Evolutionary conservation across 202 grass and related monocot genomes (phyloP).

Genomic region (Setaria italica): DNA sequence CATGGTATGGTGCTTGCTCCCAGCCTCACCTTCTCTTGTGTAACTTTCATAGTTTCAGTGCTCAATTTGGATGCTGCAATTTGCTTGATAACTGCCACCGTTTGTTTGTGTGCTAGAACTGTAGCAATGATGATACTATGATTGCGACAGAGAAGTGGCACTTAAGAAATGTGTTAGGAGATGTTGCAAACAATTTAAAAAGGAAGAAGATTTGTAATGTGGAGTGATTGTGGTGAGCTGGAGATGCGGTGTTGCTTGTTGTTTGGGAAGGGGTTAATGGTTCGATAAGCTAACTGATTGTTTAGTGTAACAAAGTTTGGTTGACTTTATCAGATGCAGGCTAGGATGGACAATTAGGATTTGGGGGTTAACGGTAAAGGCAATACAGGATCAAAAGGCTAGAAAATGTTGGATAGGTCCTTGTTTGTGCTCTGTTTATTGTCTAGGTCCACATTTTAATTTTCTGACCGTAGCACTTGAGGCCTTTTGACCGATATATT

Average conservation of each 20-base stretch:
- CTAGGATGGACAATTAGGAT: not conserved
- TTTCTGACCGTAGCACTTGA: constrained; percentile 1
- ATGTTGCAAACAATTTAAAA: not conserved
- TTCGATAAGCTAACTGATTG: constrained; percentile 14
- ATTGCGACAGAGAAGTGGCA: not conserved
- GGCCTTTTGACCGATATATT: constrained; percentile 10
- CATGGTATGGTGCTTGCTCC: constrained; percentile 62
- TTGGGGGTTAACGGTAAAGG: constrained; percentile 13
- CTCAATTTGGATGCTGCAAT: constrained; percentile 24
- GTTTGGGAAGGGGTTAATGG: constrained; percentile 16
- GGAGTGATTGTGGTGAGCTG: not conserved
- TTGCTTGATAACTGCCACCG: not conserved
- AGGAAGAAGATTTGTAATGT: constrained; percentile 2
- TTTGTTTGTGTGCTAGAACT: not conserved
- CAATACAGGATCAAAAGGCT: constrained; percentile 8
- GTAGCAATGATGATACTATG: constrained; percentile 14
- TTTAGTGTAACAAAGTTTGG: constrained; percentile 2
- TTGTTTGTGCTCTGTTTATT: constrained; percentile 17
- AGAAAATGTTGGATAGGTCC: not conserved
- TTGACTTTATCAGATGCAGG: constrained; percentile 24
- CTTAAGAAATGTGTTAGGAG: constrained; percentile 7
- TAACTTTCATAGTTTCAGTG: constrained; percentile 15
- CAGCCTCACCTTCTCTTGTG: not conserved
- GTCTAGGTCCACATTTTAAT: not conserved
- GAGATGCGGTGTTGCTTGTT: constrained; percentile 41